Evolutionary conservation across 2,329 filamentous ascomycete species (phyloP), one percentile per base, ranked within the genome.

Genomic region (Hypoxylon sp.): DNA sequence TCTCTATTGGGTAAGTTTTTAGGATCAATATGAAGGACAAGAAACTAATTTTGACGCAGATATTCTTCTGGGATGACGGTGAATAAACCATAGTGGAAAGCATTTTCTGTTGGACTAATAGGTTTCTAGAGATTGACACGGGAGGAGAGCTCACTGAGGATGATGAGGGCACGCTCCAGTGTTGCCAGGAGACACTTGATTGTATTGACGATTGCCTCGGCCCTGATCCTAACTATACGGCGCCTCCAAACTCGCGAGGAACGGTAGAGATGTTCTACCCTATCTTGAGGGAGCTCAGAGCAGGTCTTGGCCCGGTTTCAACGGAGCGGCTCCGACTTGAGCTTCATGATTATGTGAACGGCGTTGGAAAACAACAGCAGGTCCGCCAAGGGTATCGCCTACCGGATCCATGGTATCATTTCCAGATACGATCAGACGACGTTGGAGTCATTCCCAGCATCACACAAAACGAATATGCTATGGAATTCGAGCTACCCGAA

Each of bases 21-120:
- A 38, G 1, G 2, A 41, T 48, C 43, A 5, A 11, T 5, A 38
- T 46, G n/a, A 11, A 7, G 5, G 3, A 6, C 19, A 4, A 43
- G 10, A 34, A 50, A n/a, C 67, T 69, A 58, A 45, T 6, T 14
- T 17, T 41, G 11, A 1, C 1, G 3, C 25, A 75, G 73, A 73
- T 76, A 62, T 77, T 77, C 64, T 74, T 75, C 43, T 76, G 68
- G 50, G 75, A 77, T 41, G 75, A 77, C 17, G 75, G 74, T 76
- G 65, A 38, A 13, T 36, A 34, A 13, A 38, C 6, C 30, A 13
- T 21, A 3, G 17, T n/a, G n/a, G 28, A 25, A 43, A 56, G 64
- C n/a, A 36, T 55, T 1, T 60, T 34, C 19, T 25, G 1, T 19
- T 51, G 5, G n/a, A 46, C 53, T 61, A 36, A 66, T 45, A 2